These are phyloP conservation scores for Cryptococcus sp. DNA, from an alignment of 1,284 basidiomycete genomes.

Conservation along the genomic window DNA sequence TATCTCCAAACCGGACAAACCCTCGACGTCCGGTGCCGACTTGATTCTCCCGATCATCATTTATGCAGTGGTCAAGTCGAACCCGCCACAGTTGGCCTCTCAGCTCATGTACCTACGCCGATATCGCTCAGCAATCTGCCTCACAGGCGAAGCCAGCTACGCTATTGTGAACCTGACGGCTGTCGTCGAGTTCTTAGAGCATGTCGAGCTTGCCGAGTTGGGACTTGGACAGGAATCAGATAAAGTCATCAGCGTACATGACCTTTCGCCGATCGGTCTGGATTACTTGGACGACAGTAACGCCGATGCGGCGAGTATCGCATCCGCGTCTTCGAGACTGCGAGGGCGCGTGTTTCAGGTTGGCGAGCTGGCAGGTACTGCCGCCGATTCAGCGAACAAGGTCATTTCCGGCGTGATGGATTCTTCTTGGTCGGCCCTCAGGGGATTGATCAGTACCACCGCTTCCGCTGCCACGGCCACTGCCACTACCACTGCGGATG, in stretches of 20 bases:
- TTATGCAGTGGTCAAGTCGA: slow-evolving; percentile 84
- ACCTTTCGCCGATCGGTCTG: slow-evolving; percentile 74
- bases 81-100: slow-evolving; percentile 79
- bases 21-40: slow-evolving; percentile 50
- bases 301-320: slow-evolving; percentile 47
- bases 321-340: slow-evolving; percentile 52
- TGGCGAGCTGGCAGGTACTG: slow-evolving; percentile 64
- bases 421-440: slow-evolving; percentile 75
- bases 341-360: slow-evolving; percentile 77
- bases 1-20: slow-evolving; percentile 14
- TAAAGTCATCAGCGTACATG: slow-evolving; percentile 67
- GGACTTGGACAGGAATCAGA: slow-evolving; percentile 68
- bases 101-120: slow-evolving; percentile 84
- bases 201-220: slow-evolving; percentile 79
- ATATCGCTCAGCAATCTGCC: slow-evolving; percentile 69
- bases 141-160: slow-evolving; percentile 83
- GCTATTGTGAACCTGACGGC: slow-evolving; percentile 92
- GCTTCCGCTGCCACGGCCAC: neutral
- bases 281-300: slow-evolving; percentile 45
- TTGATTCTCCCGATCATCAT: slow-evolving; percentile 76
- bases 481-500: neutral
- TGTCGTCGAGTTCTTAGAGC: slow-evolving; percentile 89
- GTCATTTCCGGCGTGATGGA: slow-evolving; percentile 82
- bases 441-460: slow-evolving; percentile 59
- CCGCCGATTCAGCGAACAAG: slow-evolving; percentile 76